Evolutionary conservation across 441 rosid species (phyloP).

Genomic region (Biscutella laevigata): DNA sequence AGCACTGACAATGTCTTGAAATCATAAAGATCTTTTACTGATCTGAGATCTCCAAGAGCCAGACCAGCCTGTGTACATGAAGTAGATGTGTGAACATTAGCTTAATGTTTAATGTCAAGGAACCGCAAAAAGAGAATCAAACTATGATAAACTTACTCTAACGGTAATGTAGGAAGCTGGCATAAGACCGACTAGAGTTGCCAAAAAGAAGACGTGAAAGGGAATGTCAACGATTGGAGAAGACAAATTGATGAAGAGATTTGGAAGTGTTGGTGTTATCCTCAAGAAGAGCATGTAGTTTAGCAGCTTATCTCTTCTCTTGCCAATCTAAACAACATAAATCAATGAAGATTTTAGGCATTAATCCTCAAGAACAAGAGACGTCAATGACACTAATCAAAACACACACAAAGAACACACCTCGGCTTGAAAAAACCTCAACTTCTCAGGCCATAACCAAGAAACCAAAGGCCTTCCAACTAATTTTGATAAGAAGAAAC

Average conservation of each 20-base stretch:
- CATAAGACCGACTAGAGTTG: conserved; percentile 80
- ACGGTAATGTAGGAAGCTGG: conserved; percentile 93
- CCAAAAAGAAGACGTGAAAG: conserved; percentile 82
- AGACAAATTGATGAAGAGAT: conserved; percentile 92
- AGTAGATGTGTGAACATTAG: conserved; percentile 1
- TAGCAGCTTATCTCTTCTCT: conserved; percentile 76
- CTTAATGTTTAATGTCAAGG: not conserved
- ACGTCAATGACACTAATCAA: not conserved
- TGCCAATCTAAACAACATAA: conserved; percentile 59
- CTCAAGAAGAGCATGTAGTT: conserved; percentile 93
- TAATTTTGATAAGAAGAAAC: conserved; percentile 84
- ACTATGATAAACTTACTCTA: conserved; percentile 46
- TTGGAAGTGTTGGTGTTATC: conserved; percentile 87
- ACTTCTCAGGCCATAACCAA: conserved; percentile 95
- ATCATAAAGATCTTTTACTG: conserved; percentile 85
- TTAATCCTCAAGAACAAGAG: not conserved
- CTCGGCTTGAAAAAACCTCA: conserved; percentile 85
- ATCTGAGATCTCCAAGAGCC: conserved; percentile 88
- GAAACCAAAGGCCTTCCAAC: conserved; percentile 81
- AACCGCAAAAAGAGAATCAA: not conserved
- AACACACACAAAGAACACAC: conserved; percentile 32
- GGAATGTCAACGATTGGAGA: conserved; percentile 96
- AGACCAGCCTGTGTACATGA: conserved; percentile 62
- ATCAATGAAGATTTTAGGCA: conserved; percentile 4
- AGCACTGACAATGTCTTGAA: conserved; percentile 72